Conservation (phyloP, 1,284 basidiomycete genomes). For the Tylopilus sp. region DNA sequence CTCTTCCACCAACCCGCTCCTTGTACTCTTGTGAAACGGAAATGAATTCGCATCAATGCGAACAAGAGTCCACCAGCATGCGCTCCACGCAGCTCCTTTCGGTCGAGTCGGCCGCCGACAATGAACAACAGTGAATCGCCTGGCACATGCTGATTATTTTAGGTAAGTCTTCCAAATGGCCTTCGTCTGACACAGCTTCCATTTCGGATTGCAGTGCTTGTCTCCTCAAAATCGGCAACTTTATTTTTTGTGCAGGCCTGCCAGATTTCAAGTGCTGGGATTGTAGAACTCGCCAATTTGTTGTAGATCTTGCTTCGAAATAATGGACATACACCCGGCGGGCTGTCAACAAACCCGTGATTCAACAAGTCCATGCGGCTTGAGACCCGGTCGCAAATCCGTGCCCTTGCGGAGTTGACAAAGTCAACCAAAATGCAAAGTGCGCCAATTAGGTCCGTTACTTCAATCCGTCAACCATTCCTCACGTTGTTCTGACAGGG, state of each 20-base stretch:
- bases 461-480: constrained; percentile 27
- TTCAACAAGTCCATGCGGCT: constrained; percentile 15
- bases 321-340: constrained; percentile 29
- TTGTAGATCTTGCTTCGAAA: constrained; percentile 25
- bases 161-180: constrained; percentile 26
- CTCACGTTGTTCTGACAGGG: constrained; percentile 33
- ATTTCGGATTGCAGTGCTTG: constrained; percentile 20
- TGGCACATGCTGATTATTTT: constrained; percentile 19
- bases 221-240: constrained; percentile 20
- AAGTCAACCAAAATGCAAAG: constrained; percentile 35
- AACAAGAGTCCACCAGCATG: constrained; percentile 21
- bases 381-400: constrained; percentile 33
- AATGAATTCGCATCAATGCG: constrained; percentile 33
- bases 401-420: constrained; percentile 28
- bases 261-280: constrained; percentile 21
- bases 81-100: constrained; percentile 16
- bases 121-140: constrained; percentile 26
- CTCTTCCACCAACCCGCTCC: constrained; percentile 25
- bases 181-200: constrained; percentile 12
- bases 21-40: constrained; percentile 30
- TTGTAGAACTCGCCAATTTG: constrained; percentile 25
- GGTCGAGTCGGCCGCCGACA: constrained; percentile 22
- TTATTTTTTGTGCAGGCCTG: constrained; percentile 16
- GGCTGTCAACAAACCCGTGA: constrained; percentile 20
- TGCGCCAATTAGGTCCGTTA: constrained; percentile 32